phyloP scores from a whole-genome alignment of 495 filamentous ascomycete species.

The Stereocaulon alpinum region DNA sequence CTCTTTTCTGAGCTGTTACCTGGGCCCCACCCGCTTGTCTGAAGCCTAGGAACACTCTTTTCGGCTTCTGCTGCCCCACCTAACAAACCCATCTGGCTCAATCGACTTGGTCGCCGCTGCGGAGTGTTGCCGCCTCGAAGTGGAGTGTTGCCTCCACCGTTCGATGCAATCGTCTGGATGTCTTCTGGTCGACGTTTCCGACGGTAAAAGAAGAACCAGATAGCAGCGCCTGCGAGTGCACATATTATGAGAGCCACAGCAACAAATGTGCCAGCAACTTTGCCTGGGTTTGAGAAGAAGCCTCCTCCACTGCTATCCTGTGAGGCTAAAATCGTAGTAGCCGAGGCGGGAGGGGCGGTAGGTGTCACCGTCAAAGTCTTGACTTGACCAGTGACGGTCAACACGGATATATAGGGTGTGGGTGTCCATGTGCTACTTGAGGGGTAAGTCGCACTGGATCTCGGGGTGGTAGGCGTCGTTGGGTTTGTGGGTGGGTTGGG shows the following conservation, averaged over 20 bases:
- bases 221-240: slow-evolving; percentile 27
- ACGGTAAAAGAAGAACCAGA: slow-evolving; percentile 37
- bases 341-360: slow-evolving; percentile 24
- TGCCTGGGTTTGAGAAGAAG: slow-evolving; percentile 35
- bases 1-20: slow-evolving; percentile 21
- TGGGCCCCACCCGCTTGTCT: slow-evolving; percentile 22
- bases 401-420: slow-evolving; percentile 36
- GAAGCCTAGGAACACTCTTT: slow-evolving; percentile 24
- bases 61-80: slow-evolving; percentile 17
- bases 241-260: slow-evolving; percentile 31
- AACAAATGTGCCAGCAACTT: slow-evolving; percentile 41
- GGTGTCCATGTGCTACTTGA: slow-evolving; percentile 26
- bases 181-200: slow-evolving; percentile 27
- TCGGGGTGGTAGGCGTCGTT: slow-evolving; percentile 20
- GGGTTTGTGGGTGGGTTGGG: slow-evolving; percentile 24
- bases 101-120: slow-evolving; percentile 35
- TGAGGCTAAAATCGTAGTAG: slow-evolving; percentile 26
- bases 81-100: slow-evolving; percentile 39
- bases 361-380: slow-evolving; percentile 44
- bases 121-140: slow-evolving; percentile 24
- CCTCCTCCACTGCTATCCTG: slow-evolving; percentile 21
- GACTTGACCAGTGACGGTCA: slow-evolving; percentile 39
- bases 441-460: slow-evolving; percentile 1
- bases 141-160: slow-evolving; percentile 20
- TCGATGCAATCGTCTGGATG: slow-evolving; percentile 26